These are phyloP conservation scores for Globisporangium mamillatum DNA, from an alignment of 352 stramenopile genomes.

Conservation along the genomic window DNA sequence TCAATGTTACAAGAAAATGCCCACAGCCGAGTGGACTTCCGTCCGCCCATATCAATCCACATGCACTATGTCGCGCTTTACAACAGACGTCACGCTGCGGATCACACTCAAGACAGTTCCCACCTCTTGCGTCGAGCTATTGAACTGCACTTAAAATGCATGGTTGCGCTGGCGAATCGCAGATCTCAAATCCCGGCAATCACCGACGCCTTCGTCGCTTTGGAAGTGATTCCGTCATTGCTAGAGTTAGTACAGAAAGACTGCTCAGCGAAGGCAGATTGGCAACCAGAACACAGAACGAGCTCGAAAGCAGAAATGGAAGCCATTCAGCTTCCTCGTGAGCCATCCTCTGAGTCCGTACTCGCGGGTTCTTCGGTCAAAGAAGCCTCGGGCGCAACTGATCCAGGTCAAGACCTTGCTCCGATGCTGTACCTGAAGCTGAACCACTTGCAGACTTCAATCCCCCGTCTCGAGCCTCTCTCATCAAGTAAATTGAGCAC, in stretches of 20 bases:
- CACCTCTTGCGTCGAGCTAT: constrained; percentile 20
- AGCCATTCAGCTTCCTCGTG: background rate
- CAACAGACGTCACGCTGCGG: constrained; percentile 17
- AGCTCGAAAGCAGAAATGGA: background rate
- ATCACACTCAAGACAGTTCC: constrained; percentile 18
- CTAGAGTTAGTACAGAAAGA: constrained; percentile 18
- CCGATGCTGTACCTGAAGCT: constrained; percentile 11
- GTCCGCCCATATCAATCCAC: constrained; percentile 29
- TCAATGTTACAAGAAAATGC: constrained; percentile 20
- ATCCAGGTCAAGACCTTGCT: background rate
- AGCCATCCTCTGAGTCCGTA: background rate
- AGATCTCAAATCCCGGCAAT: constrained; percentile 26
- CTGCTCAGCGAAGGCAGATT: background rate
- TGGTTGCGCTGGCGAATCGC: constrained; percentile 35
- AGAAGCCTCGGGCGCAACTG: background rate
- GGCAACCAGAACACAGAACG: constrained; percentile 5
- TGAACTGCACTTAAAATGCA: constrained; percentile 35
- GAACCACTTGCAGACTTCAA: constrained; percentile 1
- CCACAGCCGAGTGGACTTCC: constrained; percentile 21
- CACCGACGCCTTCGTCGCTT: constrained; percentile 25
- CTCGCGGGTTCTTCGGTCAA: background rate
- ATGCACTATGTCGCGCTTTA: constrained; percentile 28
- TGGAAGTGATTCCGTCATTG: constrained; percentile 22
- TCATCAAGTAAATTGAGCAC: background rate
- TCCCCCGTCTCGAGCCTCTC: background rate